A percentile compares a stretch with the other conserved stretches of the same genome.
These are phyloP conservation scores for Rubia peregrina DNA, from an alignment of 305 asterid species.

Conservation along the genomic window DNA sequence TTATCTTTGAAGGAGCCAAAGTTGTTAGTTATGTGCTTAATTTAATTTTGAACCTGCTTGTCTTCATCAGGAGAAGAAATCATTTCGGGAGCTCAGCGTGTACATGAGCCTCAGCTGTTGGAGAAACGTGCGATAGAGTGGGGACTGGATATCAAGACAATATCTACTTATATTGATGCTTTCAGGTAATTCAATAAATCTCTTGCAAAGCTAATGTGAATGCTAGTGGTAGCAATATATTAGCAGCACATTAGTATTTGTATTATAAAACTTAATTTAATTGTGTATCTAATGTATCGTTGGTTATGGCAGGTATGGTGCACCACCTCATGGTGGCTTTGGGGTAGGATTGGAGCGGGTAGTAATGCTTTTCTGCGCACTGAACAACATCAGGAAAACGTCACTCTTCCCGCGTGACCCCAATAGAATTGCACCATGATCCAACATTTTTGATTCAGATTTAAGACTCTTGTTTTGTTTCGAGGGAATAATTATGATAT, in stretches of 20 bases:
- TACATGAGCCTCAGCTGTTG: constrained; percentile 61
- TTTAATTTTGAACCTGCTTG: background rate
- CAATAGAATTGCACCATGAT: constrained; percentile 61
- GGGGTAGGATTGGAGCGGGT: constrained; percentile 92
- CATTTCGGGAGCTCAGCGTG: constrained; percentile 93
- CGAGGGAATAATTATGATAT: background rate
- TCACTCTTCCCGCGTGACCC: constrained; percentile 94
- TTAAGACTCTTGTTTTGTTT: background rate
- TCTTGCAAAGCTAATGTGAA: too few relatives aligned
- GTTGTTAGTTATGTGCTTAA: background rate
- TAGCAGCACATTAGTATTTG: background rate
- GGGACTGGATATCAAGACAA: constrained; percentile 68
- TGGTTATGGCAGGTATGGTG: constrained; percentile 52
- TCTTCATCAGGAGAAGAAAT: constrained; percentile 72
- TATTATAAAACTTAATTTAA: background rate
- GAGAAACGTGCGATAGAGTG: constrained; percentile 53
- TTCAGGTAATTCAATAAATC: constrained; percentile 44
- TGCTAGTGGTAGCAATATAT: background rate
- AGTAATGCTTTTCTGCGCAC: constrained; percentile 87
- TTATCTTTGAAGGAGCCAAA: background rate
- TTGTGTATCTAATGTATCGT: background rate
- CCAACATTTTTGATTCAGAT: background rate
- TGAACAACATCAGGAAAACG: constrained; percentile 75
- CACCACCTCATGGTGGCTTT: constrained; percentile 93
- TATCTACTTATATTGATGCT: constrained; percentile 75